A percentile compares a stretch with the other conserved stretches of the same genome.
These are phyloP conservation scores for Thalassiosira mediterranea DNA, from an alignment of 352 stramenopile genomes.

Conservation along the genomic window DNA sequence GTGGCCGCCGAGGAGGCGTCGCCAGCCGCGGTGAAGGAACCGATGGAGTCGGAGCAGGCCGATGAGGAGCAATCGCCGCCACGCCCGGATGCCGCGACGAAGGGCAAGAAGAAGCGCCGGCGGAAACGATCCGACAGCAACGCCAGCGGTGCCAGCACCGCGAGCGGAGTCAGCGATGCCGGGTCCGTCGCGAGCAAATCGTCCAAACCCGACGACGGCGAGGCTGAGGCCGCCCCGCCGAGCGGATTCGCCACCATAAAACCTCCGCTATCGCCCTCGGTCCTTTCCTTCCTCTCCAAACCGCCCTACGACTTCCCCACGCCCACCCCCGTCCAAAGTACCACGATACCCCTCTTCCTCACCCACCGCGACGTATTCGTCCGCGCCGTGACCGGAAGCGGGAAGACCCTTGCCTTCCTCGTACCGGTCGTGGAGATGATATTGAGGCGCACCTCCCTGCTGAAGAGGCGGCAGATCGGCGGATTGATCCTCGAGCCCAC, in stretches of 20 bases:
- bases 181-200: no score
- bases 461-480: constrained; percentile 74
- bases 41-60: no score
- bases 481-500: constrained; percentile 91
- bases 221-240: not conserved
- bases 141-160: not conserved
- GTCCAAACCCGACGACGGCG: not conserved
- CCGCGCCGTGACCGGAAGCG: constrained; percentile 92
- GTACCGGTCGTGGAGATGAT: constrained; percentile 95
- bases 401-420: constrained; percentile 99
- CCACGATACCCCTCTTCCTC: constrained; percentile 92
- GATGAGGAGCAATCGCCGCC: no score
- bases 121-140: constrained; percentile 31
- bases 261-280: constrained; percentile 43
- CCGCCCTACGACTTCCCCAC: constrained; percentile 66
- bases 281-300: constrained; percentile 49
- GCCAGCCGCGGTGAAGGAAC: no score
- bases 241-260: constrained; percentile 43
- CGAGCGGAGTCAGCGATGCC: no score
- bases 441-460: constrained; percentile 47
- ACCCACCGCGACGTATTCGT: constrained; percentile 95
- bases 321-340: constrained; percentile 91
- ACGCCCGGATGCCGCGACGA: no score
- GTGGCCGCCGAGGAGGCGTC: no score
- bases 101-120: constrained; percentile 3